Percentiles rank a stretch among this genome's conserved stretches.
phyloP scores from a whole-genome alignment of 495 filamentous ascomycete species.

The Penicillium cinerascens region DNA sequence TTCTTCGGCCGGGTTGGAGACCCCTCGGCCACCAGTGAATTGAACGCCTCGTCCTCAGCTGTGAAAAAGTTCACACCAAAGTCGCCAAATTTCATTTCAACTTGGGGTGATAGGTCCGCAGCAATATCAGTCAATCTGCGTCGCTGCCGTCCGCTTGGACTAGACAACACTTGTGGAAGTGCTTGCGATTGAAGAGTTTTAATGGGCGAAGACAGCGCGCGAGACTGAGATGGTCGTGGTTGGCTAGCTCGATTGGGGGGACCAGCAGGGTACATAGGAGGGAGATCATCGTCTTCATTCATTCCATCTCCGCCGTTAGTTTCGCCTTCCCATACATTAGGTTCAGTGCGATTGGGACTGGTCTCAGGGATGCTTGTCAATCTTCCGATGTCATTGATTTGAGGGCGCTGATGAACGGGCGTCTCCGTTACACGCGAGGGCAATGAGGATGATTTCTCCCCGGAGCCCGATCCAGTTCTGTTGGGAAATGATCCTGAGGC shows the following conservation, averaged over 20 bases:
- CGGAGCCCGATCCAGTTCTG: conserved; percentile 5
- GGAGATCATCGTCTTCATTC: conserved; percentile 45
- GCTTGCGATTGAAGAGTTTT: conserved; percentile 28
- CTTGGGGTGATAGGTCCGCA: conserved; percentile 40
- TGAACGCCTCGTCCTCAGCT: conserved; percentile 44
- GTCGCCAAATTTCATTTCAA: conserved; percentile 32
- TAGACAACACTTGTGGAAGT: conserved; percentile 32
- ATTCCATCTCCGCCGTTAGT: conserved; percentile 27
- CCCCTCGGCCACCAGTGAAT: conserved; percentile 28
- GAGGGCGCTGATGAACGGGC: conserved; percentile 29
- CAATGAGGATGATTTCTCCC: conserved; percentile 39
- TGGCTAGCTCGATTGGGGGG: conserved; percentile 19
- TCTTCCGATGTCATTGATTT: conserved; percentile 27
- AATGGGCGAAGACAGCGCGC: conserved; percentile 30
- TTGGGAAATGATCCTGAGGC: neutral
- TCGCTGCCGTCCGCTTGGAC: conserved; percentile 41
- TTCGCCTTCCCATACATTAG: conserved; percentile 25
- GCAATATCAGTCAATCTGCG: conserved; percentile 47
- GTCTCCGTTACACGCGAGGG: conserved; percentile 42
- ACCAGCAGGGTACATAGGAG: conserved; percentile 28
- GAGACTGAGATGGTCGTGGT: conserved; percentile 18
- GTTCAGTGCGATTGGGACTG: conserved; percentile 31
- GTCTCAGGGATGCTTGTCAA: conserved; percentile 41
- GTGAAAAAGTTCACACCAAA: conserved; percentile 41
- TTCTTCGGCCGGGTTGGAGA: conserved; percentile 39